Base-by-base conservation (phyloP, 2,329 filamentous ascomycete species). In the Fusarium equiseti region DNA sequence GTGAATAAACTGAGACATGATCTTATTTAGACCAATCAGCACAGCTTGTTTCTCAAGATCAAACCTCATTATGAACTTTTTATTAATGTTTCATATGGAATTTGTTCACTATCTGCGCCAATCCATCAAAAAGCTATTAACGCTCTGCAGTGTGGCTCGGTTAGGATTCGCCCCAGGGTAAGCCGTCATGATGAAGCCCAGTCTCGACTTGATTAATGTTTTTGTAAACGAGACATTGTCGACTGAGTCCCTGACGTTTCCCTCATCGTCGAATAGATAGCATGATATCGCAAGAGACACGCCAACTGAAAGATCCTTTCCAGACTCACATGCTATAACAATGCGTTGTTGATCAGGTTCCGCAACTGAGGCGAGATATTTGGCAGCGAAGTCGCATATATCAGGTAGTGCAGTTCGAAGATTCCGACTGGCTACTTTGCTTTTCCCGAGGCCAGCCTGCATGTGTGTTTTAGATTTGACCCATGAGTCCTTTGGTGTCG, bases 111-210 rank as follows among this genome's bases (percentile, higher is more conserved):
- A 71, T 77, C 66, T 80, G 48, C 77, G 76, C 79, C 81, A 84
- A 60, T 86, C 86, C 89, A 98, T 95, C 54, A 98, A 81, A 75
- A 93, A 97, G 59, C 92, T 92, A 80, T 98, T 98, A 8, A 98
- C 91, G 72, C 93, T 95, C 80, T 98, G 95, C 40, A 98, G 82
- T 0, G 95, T 98, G 24, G 92, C 87, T 38, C 96, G 86, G 68
- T 91, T 95, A 0, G 95, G 95, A 77, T 97, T 97, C 4, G 91
- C 92, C 72, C 92, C 90, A 1, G 94, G 91, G 77, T 91, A 91
- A 1, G 88, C 89, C 8, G 90, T 91, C 79, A 95, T 93, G 73
- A 98, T 92, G 84, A 90, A 92, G n/a, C 92, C 91, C 32, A 98
- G 84, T 55, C 91, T 87, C 73, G 90, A 88, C 73, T 92, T 91